phyloP scores from a whole-genome alignment of 208 protist species.

The Balamuthia mandrillaris region DNA sequence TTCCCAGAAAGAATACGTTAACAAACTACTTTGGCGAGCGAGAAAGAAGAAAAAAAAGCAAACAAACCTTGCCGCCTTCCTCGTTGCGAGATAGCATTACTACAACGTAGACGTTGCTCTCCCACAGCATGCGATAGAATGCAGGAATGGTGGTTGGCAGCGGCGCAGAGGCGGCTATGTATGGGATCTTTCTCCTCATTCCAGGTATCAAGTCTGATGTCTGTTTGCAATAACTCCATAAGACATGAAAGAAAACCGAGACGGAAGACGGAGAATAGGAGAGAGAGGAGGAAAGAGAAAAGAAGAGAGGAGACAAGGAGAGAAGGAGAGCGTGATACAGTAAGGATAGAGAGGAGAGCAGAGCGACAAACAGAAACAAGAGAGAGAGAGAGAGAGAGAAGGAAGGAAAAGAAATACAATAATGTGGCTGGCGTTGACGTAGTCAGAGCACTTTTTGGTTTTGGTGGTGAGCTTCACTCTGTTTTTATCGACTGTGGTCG shows the following conservation, averaged over 20 bases:
- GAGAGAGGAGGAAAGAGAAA: no score
- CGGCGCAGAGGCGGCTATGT: constrained; percentile 11
- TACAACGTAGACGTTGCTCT: neutral
- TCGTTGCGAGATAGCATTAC: constrained; percentile 9
- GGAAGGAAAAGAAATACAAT: neutral
- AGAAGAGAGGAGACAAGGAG: no score
- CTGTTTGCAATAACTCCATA: no score
- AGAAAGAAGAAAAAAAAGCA: neutral
- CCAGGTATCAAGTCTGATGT: neutral
- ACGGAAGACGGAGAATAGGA: no score
- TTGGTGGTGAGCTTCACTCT: neutral
- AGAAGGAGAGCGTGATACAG: no score
- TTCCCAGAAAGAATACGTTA: no score
- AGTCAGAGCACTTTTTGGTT: neutral
- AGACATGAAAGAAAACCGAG: no score
- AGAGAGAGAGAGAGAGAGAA: no score
- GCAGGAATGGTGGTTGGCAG: neutral
- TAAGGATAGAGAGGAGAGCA: no score
- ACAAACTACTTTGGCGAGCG: no score
- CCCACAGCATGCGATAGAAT: constrained; percentile 18
- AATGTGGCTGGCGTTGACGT: constrained; percentile 22
- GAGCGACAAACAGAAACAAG: no score
- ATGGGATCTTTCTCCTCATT: neutral
- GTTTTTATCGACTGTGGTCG: neutral
- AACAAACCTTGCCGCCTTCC: neutral